A percentile compares a stretch with the other conserved stretches of the same genome.
phyloP scores from a whole-genome alignment of 2,329 filamentous ascomycete genomes.

The Aureobasidium sp. region DNA sequence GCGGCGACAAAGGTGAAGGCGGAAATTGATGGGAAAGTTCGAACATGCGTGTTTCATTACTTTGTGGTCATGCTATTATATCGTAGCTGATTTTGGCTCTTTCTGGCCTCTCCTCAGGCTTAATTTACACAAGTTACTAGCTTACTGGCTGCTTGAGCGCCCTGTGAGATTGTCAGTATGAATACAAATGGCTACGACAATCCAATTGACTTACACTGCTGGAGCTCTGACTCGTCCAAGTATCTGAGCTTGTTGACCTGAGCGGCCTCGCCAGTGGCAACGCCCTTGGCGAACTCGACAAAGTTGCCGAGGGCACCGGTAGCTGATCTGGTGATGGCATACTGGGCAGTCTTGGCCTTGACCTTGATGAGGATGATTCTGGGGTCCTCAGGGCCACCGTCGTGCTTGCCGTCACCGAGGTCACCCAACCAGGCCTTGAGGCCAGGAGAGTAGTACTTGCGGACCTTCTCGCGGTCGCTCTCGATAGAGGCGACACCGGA shows the following conservation, averaged over 20 bases:
- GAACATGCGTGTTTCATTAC: slow-evolving; percentile 9
- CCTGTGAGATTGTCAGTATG: background rate
- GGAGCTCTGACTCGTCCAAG: slow-evolving; percentile 59
- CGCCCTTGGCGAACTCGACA: slow-evolving; percentile 68
- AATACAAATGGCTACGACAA: background rate
- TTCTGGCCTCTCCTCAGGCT: background rate
- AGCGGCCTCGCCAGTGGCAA: slow-evolving; percentile 64
- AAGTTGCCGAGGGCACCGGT: slow-evolving; percentile 54
- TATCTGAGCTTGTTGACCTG: slow-evolving; percentile 70
- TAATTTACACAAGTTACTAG: background rate
- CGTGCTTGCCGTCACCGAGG: slow-evolving; percentile 73
- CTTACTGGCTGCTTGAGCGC: slow-evolving; percentile 12
- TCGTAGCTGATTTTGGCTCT: slow-evolving; percentile 8
- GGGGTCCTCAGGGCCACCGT: slow-evolving; percentile 74
- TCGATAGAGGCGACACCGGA: slow-evolving; percentile 65
- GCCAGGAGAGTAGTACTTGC: slow-evolving; percentile 65
- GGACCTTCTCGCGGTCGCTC: slow-evolving; percentile 60
- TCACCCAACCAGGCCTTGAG: slow-evolving; percentile 85
- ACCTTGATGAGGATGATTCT: slow-evolving; percentile 76
- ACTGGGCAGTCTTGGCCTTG: slow-evolving; percentile 64
- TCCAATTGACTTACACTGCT: slow-evolving; percentile 41
- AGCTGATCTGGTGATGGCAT: slow-evolving; percentile 54
- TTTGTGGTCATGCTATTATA: slow-evolving; percentile 9
- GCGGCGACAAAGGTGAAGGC: background rate
- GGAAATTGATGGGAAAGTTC: background rate